A percentile compares a stretch with the other conserved stretches of the same genome.
Evolutionary conservation across 116 monocot species (phyloP).

Genomic region (Cymodocea nodosa): DNA sequence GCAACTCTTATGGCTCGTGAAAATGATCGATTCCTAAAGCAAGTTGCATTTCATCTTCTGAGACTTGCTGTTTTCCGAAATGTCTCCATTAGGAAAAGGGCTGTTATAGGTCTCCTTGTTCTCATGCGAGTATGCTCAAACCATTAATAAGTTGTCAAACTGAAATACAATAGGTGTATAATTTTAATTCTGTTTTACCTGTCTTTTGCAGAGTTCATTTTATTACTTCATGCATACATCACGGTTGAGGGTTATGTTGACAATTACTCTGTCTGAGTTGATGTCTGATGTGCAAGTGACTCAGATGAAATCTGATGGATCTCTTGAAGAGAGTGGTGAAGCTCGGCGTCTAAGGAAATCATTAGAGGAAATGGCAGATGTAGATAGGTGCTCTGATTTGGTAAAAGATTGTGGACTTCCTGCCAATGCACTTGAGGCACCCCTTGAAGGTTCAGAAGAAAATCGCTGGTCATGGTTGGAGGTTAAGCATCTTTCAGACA

Average conservation of each 20-base stretch:
- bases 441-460: slow-evolving; percentile 45
- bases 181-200: slow-evolving; percentile 5
- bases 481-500: slow-evolving; percentile 62
- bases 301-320: slow-evolving; percentile 94
- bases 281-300: slow-evolving; percentile 99
- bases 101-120: slow-evolving; percentile 88
- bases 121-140: slow-evolving; percentile 62
- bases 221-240: slow-evolving; percentile 72
- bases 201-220: slow-evolving; percentile 62
- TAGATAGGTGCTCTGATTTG: slow-evolving; percentile 27
- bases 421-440: slow-evolving; percentile 47
- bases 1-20: slow-evolving; percentile 93
- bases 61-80: slow-evolving; percentile 95
- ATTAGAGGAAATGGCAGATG: slow-evolving; percentile 87
- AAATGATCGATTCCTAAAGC: slow-evolving; percentile 97
- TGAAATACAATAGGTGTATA: background rate
- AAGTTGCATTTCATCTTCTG: slow-evolving; percentile 98
- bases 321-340: slow-evolving; percentile 97
- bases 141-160: background rate
- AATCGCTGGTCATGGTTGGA: slow-evolving; percentile 89
- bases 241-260: slow-evolving; percentile 84
- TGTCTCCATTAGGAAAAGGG: slow-evolving; percentile 77
- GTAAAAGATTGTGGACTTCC: slow-evolving; percentile 67
- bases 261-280: slow-evolving; percentile 94
- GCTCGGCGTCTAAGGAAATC: slow-evolving; percentile 84